Base-by-base conservation (phyloP, 805 yeast genomes). In the Starmerella floricola region DNA sequence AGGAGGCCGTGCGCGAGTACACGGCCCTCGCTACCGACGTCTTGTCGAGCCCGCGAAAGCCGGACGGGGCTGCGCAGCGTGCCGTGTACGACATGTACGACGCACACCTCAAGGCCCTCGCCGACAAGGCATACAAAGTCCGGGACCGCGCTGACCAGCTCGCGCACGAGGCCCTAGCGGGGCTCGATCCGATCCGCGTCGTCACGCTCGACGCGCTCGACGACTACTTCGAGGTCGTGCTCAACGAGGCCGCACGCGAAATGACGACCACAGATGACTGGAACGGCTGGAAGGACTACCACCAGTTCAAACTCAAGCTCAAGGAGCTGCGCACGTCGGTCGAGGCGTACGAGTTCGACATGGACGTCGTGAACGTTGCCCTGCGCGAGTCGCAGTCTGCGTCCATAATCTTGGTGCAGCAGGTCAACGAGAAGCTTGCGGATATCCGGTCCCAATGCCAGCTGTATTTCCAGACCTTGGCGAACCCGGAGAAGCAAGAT, bases 201-300 rank as follows among this genome's bases (percentile, higher is more conserved):
- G 53, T 48, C 8, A 55, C 57, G 1, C 48, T 55, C 6, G 62
- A 54, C 17, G 54, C 57, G 4, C 37, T 54, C 26, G 57, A 55
- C 38, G 58, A 54, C 40, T 51, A 45, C 44, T 52, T 55, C 34
- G 57, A 54, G 21, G 49, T 50, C 13, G 52, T 51, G 4, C 41
- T 54, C 19, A 34, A 38, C 17, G 58, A 55, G 47, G 53, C 56
- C 1, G 53, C 51, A 8, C 47, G 49, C 13, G 53, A 51, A 20
- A 32, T 45, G n/a, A 52, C 47, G 28, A 45, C 30, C 32, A 45
- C 40, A 21, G 45, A 39, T 20, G 55, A 60, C 53, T 46, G 50
- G 37, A 45, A 44, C 18, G 48, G 44, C 27, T 51, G 54, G 45
- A 46, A 44, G 40, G 44, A 41, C 15, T 49, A 48, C 47, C 38